Base-by-base conservation (phyloP, 352 stramenopile genomes). In the Phytophthora tubulina region DNA sequence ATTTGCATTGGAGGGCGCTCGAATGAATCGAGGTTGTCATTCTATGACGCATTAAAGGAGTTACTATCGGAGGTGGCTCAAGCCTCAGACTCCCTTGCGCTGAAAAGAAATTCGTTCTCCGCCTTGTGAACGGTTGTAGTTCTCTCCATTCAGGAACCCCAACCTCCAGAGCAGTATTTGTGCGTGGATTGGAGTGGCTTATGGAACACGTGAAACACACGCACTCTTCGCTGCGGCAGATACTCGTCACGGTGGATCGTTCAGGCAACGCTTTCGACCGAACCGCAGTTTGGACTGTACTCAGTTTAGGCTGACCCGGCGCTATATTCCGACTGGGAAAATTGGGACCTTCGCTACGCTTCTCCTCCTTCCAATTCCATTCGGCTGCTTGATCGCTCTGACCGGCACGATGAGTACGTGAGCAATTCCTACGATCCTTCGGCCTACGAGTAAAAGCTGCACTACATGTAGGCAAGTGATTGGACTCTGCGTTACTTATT, bases 1-100 rank as follows among this genome's bases (percentile, higher is more conserved):
- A 76, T 84, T 13, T 46, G 32, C 27, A 31, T 82, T 11, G 77
- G 74, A 61, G 17, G 21, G 1, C 33, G 63, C 14, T 60, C 17
- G 3, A 15, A 32, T 21, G 46, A 54, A 0, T 73, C 57, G 3
- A 48, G 21, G 21, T 21, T 21, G 21, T 21, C 21, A 21, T 21
- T 21, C 21, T 21, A 21, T 21, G 30, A 58, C 9, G 32, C 38
- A 4, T 13, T 69, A 8, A 63, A 62, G 32, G 62, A 69, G 11
- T 10, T 69, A 7, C 44, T 69, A 44, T 6, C 36, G 0, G 14
- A 55, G 3, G 9, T 69, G 21, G 62, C 41, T 15, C 14, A 63
- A 17, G 21, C 21, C 30, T 38, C 11, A 27, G 52, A 14, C 42
- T 36, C 21, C 21, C 52, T 2, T 70, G 63, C 27, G 13, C 30